phyloP scores from a whole-genome alignment of 2,329 filamentous ascomycete genomes.

The Pseudogymnoascus sp. region DNA sequence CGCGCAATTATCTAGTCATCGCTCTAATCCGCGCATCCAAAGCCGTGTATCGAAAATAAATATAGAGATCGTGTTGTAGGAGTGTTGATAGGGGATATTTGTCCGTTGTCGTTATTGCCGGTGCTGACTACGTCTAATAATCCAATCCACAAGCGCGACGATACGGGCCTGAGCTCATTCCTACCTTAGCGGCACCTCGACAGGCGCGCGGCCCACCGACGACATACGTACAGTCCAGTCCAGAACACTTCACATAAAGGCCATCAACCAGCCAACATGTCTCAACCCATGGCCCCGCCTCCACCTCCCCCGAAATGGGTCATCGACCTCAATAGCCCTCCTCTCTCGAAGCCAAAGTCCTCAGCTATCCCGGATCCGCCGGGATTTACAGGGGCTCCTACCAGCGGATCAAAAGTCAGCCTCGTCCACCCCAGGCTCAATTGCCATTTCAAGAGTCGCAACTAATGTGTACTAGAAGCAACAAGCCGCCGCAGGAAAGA shows the following conservation, averaged over 20 bases:
- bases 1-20: slow-evolving; percentile 4
- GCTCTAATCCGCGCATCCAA: background rate
- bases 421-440: slow-evolving; percentile 6
- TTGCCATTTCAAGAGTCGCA: background rate
- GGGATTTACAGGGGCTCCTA: slow-evolving; percentile 55
- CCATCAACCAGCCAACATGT: slow-evolving; percentile 10
- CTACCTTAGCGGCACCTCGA: slow-evolving; percentile 7
- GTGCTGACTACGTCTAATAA: slow-evolving; percentile 8
- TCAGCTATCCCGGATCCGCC: slow-evolving; percentile 71
- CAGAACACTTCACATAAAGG: slow-evolving; percentile 4
- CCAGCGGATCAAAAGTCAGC: slow-evolving; percentile 47
- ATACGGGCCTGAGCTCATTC: slow-evolving; percentile 8
- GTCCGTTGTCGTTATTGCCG: background rate
- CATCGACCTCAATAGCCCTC: slow-evolving; percentile 63
- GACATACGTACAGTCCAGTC: slow-evolving; percentile 1
- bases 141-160: slow-evolving; percentile 7
- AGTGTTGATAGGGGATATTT: slow-evolving; percentile 3
- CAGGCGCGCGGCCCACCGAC: slow-evolving; percentile 3
- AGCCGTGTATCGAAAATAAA: background rate
- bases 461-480: slow-evolving; percentile 28
- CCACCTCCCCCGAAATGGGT: slow-evolving; percentile 69
- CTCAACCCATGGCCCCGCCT: slow-evolving; percentile 29
- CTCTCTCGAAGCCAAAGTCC: slow-evolving; percentile 56
- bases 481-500: slow-evolving; percentile 30
- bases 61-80: slow-evolving; percentile 1